These are phyloP conservation scores for Botrytis aclada DNA, from an alignment of 2,329 filamentous ascomycete species.

Conservation along the genomic window DNA sequence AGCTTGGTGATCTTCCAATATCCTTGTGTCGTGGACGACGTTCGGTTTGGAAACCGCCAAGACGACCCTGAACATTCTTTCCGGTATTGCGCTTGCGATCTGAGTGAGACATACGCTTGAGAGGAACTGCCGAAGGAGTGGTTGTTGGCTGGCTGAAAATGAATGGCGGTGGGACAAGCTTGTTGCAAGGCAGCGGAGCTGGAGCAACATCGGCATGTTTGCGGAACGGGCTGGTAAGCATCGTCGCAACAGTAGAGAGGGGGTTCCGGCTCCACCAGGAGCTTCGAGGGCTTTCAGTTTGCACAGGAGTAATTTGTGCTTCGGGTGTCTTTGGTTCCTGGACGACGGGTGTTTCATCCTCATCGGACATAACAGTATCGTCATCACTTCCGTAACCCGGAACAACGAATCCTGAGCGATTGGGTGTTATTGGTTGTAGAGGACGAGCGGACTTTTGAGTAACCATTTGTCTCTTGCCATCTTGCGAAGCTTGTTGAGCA, in stretches of 20 bases:
- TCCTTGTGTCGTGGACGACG: constrained; percentile 4
- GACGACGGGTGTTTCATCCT: neutral
- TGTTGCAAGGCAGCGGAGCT: neutral
- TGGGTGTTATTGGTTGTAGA: neutral
- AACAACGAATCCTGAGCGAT: neutral
- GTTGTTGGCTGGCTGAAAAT: constrained; percentile 11
- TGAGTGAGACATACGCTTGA: constrained; percentile 3
- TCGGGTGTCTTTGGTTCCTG: constrained; percentile 1
- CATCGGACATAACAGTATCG: neutral
- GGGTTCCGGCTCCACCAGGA: neutral
- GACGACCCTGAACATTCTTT: constrained; percentile 3
- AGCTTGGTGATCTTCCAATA: neutral
- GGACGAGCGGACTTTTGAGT: neutral
- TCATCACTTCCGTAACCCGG: neutral
- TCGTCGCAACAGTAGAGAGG: neutral
- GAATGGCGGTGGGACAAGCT: neutral
- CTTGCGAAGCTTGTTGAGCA: neutral
- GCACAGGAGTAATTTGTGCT: neutral
- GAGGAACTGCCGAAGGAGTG: neutral
- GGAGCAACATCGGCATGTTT: neutral
- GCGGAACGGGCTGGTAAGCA: constrained; percentile 10
- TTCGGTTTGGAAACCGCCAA: constrained; percentile 11
- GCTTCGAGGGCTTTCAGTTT: neutral
- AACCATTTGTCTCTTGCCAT: neutral
- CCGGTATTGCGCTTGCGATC: constrained; percentile 15